Percentiles rank a stretch among this genome's conserved stretches.
phyloP scores from a whole-genome alignment of 768 basidiomycete species.

The Rhizopogon vesiculosus region DNA sequence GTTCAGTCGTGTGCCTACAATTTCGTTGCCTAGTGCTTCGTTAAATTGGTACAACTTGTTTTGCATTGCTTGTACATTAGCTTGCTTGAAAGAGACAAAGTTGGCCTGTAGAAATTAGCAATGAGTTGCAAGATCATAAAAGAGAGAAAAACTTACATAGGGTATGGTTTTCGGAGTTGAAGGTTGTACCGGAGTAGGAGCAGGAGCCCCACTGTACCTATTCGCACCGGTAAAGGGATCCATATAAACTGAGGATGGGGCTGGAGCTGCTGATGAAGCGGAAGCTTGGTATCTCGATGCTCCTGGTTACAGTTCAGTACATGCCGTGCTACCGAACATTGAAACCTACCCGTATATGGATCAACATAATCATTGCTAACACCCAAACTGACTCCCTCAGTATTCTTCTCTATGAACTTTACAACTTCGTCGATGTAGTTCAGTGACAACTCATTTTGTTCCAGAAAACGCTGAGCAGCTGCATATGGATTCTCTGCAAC shows the following conservation, averaged over 20 bases:
- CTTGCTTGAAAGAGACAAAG: conserved; percentile 80
- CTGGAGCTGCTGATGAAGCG: conserved; percentile 24
- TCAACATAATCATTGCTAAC: conserved; percentile 64
- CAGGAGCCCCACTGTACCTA: conserved; percentile 46
- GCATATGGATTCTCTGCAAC: conserved; percentile 80
- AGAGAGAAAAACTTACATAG: conserved; percentile 31
- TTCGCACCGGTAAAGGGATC: conserved; percentile 77
- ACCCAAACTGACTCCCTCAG: conserved; percentile 70
- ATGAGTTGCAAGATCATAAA: background rate
- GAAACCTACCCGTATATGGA: conserved; percentile 76
- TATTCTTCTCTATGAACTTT: conserved; percentile 90
- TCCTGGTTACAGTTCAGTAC: conserved; percentile 30
- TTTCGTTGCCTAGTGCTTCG: conserved; percentile 59
- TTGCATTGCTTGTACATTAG: conserved; percentile 73
- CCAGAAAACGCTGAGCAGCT: conserved; percentile 87
- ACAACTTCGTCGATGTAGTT: conserved; percentile 88
- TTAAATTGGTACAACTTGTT: conserved; percentile 75
- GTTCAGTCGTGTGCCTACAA: conserved; percentile 39
- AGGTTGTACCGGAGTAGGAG: conserved; percentile 26
- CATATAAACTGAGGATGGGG: conserved; percentile 35
- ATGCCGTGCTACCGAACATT: background rate
- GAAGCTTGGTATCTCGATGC: conserved; percentile 57
- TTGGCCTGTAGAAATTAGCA: conserved; percentile 39
- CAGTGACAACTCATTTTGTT: conserved; percentile 76
- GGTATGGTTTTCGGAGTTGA: conserved; percentile 42